Percentiles rank a stretch among this genome's conserved stretches.
phyloP scores from a whole-genome alignment of 2,329 filamentous ascomycete species.

The Pseudogymnoascus sp. region DNA sequence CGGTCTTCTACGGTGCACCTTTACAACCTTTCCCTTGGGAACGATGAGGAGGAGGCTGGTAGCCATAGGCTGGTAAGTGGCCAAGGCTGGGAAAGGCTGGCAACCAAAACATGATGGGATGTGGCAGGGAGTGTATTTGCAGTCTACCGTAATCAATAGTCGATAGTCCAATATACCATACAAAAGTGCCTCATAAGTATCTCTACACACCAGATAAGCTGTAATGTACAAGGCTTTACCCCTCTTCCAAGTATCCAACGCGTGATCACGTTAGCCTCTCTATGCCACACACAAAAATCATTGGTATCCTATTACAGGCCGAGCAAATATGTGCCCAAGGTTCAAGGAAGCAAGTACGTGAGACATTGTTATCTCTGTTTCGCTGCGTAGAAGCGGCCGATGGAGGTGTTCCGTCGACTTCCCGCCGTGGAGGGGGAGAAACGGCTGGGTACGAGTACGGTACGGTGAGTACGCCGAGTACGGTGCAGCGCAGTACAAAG shows the following conservation, averaged over 20 bases:
- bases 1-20: too few species aligned
- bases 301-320: neutral
- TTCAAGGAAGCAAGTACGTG: neutral
- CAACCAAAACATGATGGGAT: neutral
- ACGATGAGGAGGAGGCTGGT: neutral
- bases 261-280: neutral
- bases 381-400: conserved; percentile 1
- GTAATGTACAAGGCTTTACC: neutral
- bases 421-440: neutral
- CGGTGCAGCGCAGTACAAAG: neutral
- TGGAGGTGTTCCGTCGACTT: neutral
- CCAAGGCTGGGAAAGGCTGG: neutral
- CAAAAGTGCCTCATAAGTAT: neutral
- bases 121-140: neutral
- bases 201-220: neutral
- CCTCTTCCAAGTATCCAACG: conserved; percentile 3
- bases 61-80: neutral
- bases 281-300: neutral
- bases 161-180: neutral
- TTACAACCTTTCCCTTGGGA: neutral
- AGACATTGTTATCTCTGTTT: neutral
- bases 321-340: neutral
- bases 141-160: neutral
- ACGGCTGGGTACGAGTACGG: neutral
- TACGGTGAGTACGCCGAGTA: neutral